Evolutionary conservation across 2,329 filamentous ascomycete species (phyloP).

Genomic region (Colletotrichum chrysophilum): DNA sequence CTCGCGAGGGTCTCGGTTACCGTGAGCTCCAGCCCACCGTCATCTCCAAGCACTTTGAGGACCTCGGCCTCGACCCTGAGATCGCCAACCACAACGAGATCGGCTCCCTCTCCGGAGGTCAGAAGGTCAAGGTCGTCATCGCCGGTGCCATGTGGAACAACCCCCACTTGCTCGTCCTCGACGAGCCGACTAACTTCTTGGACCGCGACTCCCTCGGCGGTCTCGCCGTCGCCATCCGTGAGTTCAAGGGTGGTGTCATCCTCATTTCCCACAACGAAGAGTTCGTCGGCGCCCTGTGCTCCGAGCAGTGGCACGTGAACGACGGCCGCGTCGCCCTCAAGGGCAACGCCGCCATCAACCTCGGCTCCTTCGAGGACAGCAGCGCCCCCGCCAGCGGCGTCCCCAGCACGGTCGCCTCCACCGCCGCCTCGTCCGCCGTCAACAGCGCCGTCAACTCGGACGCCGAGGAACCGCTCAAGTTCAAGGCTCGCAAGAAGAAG

Average conservation of each 20-base stretch:
- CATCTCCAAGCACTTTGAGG: conserved; percentile 98
- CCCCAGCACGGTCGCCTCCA: conserved; percentile 64
- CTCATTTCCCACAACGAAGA: conserved; percentile 99
- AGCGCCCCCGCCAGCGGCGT: conserved; percentile 59
- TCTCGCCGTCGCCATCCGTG: conserved; percentile 95
- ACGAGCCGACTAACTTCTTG: conserved; percentile 99
- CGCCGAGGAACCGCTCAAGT: conserved; percentile 90
- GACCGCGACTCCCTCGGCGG: conserved; percentile 97
- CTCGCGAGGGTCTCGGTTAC: conserved; percentile 97
- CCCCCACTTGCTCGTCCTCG: conserved; percentile 93
- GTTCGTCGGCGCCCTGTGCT: conserved; percentile 94
- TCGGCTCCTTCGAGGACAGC: conserved; percentile 88
- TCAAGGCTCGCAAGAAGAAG: conserved; percentile 92
- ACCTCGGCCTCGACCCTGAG: conserved; percentile 93
- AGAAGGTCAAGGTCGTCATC: conserved; percentile 99
- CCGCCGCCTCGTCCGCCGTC: conserved; percentile 59
- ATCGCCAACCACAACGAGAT: conserved; percentile 99
- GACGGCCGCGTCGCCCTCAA: conserved; percentile 88
- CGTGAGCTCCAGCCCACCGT: conserved; percentile 90
- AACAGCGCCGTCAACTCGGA: conserved; percentile 66
- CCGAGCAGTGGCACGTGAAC: conserved; percentile 94
- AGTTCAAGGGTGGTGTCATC: conserved; percentile 97
- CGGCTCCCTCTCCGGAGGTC: conserved; percentile 90
- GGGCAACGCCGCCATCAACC: conserved; percentile 73
- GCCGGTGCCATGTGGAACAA: conserved; percentile 99